These are phyloP conservation scores for Globisporangium barbulae DNA, from an alignment of 352 stramenopile species.

Conservation along the genomic window DNA sequence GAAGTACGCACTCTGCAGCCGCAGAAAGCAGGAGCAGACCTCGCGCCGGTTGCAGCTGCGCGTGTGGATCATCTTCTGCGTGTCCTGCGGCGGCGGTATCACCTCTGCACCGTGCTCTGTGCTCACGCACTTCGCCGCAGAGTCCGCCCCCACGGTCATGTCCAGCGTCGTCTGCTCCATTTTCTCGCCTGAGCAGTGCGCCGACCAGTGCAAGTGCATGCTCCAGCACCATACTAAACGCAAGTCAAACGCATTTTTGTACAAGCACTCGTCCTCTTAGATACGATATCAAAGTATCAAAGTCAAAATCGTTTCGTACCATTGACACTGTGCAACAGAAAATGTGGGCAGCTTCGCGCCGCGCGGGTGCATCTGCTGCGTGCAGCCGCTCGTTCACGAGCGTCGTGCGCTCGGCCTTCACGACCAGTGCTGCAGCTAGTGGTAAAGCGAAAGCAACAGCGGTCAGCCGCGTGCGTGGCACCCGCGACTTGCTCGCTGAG, in stretches of 20 bases:
- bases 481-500: slow-evolving; percentile 61
- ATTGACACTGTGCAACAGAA: too few species aligned
- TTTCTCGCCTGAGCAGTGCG: too few species aligned
- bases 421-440: not conserved
- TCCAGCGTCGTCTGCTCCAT: slow-evolving; percentile 1
- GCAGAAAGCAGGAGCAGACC: slow-evolving; percentile 66
- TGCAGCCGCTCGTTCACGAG: not conserved
- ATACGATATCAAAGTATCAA: too few species aligned
- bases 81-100: slow-evolving; percentile 1
- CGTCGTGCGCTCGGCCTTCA: not conserved
- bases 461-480: slow-evolving; percentile 67
- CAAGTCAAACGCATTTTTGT: too few species aligned
- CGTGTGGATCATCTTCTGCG: slow-evolving; percentile 37
- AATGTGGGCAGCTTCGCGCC: slow-evolving; percentile 9
- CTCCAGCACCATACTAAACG: too few species aligned
- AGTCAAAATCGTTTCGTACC: too few species aligned
- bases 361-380: not conserved
- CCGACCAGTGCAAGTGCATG: too few species aligned
- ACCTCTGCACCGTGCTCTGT: not conserved
- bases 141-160: slow-evolving; percentile 8
- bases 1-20: slow-evolving; percentile 65
- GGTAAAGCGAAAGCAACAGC: slow-evolving; percentile 24
- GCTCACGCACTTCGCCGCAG: not conserved
- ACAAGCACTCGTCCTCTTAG: too few species aligned
- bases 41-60: slow-evolving; percentile 61